Evolutionary conservation across 306 rosid species (phyloP), one percentile per base, ranked within the genome.

Genomic region (Carpinus viminea): DNA sequence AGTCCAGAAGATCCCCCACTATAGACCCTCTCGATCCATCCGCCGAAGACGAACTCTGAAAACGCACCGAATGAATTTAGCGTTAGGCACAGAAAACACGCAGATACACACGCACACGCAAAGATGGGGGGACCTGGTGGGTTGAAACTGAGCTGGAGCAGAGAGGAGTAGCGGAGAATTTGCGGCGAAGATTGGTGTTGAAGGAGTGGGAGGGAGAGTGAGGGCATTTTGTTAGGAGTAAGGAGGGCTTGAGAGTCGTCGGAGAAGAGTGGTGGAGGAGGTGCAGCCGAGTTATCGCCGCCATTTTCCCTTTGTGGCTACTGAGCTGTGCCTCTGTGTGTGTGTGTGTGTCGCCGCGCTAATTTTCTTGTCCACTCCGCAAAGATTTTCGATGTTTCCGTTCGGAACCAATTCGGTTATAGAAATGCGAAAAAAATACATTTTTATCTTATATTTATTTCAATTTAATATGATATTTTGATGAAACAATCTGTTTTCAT

Each of bases 1-100:
- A 95, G 78, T 90, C 89, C 74, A 95, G 92, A 50, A 92, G 86
- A 72, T 90, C 91, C 38, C 84, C 85, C n/a, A 92, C 97, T 13
- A 92, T 88, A 76, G 95, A 88, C 28, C 86, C 78, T 72, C 80
- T 78, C 36, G 87, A 54, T 83, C 75, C 88, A 56, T 2, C 78
- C 41, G 53, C 64, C 10, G 83, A 75, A 75, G 78, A 76, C 70
- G 90, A 88, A 79, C 79, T 79, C 92, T 86, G 76, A 45, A 84
- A 57, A 73, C 28, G 43, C 80, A 12, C 46, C 31, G 38, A 69
- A 56, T 24, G 1, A 45, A 70, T 8, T 18, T 10, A 21, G 8
- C 57, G 41, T 43, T 5, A 8, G 16, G 15, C 0, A 64, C 7
- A 8, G 7, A 0, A 64, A 26, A 43, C 11, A 17, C 6, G 7